Evolutionary conservation across 1,284 basidiomycete genomes (phyloP), one percentile per base, ranked within the genome.

Genomic region (Marasmius sp.): DNA sequence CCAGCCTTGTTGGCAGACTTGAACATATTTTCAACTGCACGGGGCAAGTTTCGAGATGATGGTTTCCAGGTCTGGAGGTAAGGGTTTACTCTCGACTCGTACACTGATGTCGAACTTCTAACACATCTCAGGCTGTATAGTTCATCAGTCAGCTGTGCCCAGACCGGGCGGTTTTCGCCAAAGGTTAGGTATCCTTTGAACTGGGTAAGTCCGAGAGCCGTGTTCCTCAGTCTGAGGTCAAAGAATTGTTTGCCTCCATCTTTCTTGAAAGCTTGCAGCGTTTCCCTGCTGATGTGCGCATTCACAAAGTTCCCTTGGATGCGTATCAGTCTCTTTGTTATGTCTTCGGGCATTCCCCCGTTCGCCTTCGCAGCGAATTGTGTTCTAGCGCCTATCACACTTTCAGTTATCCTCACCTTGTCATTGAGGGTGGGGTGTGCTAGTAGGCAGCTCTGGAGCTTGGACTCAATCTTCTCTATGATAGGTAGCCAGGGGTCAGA

Each of bases 201-300:
- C 67, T 69, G 71, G 48, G 64, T 70, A 0, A 75, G 9, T 1
- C 67, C 48, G 0, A 74, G 70, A 0, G 74, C 74, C 4, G 71
- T 61, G 49, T 73, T 71, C 6, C 72, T n/a, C 0, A 65, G 51
- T 14, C 63, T 43, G 0, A 75, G 20, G 61, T 72, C 68, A 0
- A 72, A 59, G 0, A 75, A 18, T 0, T 61, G 62, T 1, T 69
- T 36, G 2, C 58, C 58, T 14, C 58, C 58, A 14, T 27, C 18
- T 3, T 18, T 8, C 6, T 47, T n/a, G 27, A 12, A 6, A 47
- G 38, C 20, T n/a, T 20, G 11, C 20, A 60, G 10, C 3, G 51
- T 53, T n/a, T 53, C 51, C n/a, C 20, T 53, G 47, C 43, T 60
- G 18, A 60, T 54, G 11, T 37, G 20, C 11, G 45, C 10, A 14